These are phyloP conservation scores for Hanseniaspora nectarophila DNA, from an alignment of 805 yeast genomes.

Conservation along the genomic window DNA sequence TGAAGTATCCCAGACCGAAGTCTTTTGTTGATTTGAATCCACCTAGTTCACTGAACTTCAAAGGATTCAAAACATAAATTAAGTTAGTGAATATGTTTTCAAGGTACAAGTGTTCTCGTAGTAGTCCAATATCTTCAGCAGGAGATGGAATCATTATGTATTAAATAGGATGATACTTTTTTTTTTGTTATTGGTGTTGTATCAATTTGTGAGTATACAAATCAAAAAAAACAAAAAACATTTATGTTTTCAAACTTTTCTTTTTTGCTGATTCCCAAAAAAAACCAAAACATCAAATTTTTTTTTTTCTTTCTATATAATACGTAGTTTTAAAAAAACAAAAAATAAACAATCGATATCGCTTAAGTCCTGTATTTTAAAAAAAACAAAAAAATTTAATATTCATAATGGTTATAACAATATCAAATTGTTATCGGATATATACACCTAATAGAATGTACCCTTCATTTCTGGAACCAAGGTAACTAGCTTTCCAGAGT, in stretches of 20 bases:
- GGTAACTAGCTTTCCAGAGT: slow-evolving; percentile 56
- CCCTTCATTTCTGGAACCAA: slow-evolving; percentile 68
- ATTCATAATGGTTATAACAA: too few species aligned
- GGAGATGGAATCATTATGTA: slow-evolving; percentile 27
- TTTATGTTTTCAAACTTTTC: not conserved
- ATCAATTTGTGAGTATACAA: not conserved
- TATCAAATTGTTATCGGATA: too few species aligned
- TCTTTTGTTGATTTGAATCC: slow-evolving; percentile 24
- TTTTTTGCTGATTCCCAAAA: not conserved
- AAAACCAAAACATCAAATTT: not conserved
- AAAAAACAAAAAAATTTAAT: not conserved
- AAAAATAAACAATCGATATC: too few species aligned
- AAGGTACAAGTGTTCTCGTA: slow-evolving; percentile 30
- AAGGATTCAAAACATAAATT: slow-evolving; percentile 22
- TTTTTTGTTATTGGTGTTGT: not conserved
- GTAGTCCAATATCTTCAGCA: slow-evolving; percentile 28
- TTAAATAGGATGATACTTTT: not conserved
- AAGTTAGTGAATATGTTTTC: slow-evolving; percentile 24
- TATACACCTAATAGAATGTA: slow-evolving; percentile 18
- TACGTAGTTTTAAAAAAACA: too few species aligned
- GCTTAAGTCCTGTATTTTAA: too few species aligned
- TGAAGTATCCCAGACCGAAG: slow-evolving; percentile 29
- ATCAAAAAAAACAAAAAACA: not conserved
- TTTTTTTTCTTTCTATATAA: too few species aligned
- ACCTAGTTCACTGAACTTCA: slow-evolving; percentile 24